Base-by-base conservation (phyloP, 2,329 filamentous ascomycete genomes). In the Emmonsiellopsis sp. region DNA sequence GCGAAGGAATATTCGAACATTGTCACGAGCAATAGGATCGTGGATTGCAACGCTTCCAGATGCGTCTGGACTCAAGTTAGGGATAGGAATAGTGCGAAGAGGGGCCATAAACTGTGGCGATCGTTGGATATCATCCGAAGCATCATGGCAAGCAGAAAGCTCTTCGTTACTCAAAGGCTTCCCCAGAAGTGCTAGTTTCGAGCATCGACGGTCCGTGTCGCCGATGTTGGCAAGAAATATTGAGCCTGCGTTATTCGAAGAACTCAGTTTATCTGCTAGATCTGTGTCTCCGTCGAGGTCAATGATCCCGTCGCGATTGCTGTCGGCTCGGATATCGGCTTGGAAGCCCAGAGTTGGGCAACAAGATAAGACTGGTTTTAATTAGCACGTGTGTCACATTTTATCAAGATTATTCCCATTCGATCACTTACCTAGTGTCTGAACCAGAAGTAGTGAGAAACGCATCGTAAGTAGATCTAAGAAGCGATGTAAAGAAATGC, bases 211-310 rank as follows among this genome's bases (percentile, higher is more conserved):
- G 46, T 61, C 45, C 2, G 62, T 65, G 53, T 72, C 68, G 8
- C 62, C 67, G 14, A 71, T 67, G 52, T 69, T 69, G n/a, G 69
- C 60, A 1, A 72, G 60, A 49, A 72, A 68, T 27, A 71, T 60
- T n/a, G 68, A 68, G 6, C 68, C 68, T 1, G 51, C 53, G 0
- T 46, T 27, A 0, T 52, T 5, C 0, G 63, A 62, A 65, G 65
- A 67, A 0, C 36, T 39, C 0, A 52, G 36, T 54, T 68, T 71
- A 2, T 54, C 56, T 0, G n/a, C 9, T 0, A 56, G 14, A 39
- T 71, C 66, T 0, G 56, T 53, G 2, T 46, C 27, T 17, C 51
- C 54, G 14, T 46, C 14, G 5, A 58, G 44, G 54, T 70, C 66
- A 34, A 70, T 61, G 0, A 52, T 43, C 6, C 69, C 69, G 43